Percentiles rank a stretch among this genome's conserved stretches.
phyloP scores from a whole-genome alignment of 176 grass and related monocot genomes.

The Tillandsia fasciculata region DNA sequence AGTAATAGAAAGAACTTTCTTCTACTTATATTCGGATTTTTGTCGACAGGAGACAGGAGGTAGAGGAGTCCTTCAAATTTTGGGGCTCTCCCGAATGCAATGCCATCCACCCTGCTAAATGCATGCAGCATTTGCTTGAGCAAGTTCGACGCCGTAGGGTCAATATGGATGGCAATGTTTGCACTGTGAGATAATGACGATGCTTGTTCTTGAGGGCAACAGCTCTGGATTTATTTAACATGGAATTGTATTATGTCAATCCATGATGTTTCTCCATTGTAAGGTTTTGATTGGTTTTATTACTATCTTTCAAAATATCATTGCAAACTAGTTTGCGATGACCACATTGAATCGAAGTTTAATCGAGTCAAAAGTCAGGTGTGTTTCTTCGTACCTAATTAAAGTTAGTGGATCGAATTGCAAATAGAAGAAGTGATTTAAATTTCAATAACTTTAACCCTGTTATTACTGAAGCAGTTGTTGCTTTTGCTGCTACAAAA shows the following conservation, averaged over 20 bases:
- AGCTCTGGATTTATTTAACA: background rate
- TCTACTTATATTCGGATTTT: background rate
- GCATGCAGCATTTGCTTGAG: slow-evolving; percentile 93
- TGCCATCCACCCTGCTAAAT: slow-evolving; percentile 75
- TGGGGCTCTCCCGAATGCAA: slow-evolving; percentile 69
- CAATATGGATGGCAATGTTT: slow-evolving; percentile 93
- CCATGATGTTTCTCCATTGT: background rate
- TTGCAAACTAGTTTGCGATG: too few relatives aligned
- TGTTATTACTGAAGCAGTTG: background rate
- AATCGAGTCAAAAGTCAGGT: too few relatives aligned
- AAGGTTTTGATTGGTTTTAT: too few relatives aligned
- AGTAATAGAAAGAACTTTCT: background rate
- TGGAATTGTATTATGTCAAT: background rate
- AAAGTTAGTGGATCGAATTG: too few relatives aligned
- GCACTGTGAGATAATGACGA: slow-evolving; percentile 92
- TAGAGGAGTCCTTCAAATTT: slow-evolving; percentile 68
- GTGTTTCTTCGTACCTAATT: too few relatives aligned
- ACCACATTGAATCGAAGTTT: too few relatives aligned
- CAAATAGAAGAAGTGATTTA: too few relatives aligned
- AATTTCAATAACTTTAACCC: too few relatives aligned
- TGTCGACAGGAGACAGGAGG: slow-evolving; percentile 76
- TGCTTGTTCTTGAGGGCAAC: slow-evolving; percentile 92
- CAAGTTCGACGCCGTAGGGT: slow-evolving; percentile 87
- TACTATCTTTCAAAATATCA: too few relatives aligned
- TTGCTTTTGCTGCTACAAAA: background rate